Evolutionary conservation across 345 rosid genomes (phyloP).

Genomic region (Lepidium didymum): DNA sequence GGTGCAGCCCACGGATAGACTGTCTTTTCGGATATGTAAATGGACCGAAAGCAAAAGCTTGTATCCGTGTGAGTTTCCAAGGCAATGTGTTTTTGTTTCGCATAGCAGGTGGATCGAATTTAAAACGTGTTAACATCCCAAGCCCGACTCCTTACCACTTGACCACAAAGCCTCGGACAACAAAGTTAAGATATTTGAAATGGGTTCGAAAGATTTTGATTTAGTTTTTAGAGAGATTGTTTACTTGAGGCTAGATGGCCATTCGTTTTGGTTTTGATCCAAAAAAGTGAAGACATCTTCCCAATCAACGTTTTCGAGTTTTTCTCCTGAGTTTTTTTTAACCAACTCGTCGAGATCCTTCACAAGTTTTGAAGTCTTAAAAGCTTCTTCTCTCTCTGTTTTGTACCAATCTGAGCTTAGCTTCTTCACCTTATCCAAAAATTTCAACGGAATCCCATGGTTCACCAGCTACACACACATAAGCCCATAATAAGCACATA

Average conservation of each 20-base stretch:
- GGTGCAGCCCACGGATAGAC: no score
- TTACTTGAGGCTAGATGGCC: conserved; percentile 77
- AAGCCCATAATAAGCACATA: conserved; percentile 1
- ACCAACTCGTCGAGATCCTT: conserved; percentile 41
- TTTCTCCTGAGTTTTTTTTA: conserved; percentile 35
- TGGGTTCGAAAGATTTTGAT: neutral
- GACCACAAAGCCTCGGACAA: no score
- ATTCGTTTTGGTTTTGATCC: conserved; percentile 42
- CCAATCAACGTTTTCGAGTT: conserved; percentile 67
- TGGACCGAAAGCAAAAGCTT: no score
- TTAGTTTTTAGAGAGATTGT: neutral
- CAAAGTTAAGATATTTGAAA: neutral
- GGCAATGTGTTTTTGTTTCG: no score
- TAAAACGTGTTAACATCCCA: no score
- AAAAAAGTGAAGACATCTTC: conserved; percentile 75
- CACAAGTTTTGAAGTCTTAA: conserved; percentile 46
- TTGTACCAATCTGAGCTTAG: conserved; percentile 48
- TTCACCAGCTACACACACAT: conserved; percentile 48
- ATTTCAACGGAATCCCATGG: conserved; percentile 71
- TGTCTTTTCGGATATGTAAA: no score
- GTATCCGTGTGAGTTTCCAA: no score
- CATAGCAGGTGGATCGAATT: no score
- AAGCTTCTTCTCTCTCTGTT: conserved; percentile 63
- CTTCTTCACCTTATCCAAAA: conserved; percentile 68
- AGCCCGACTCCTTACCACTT: no score